Conservation (phyloP, 148 eudicot genomes). For the Amaranthus cruentus region DNA sequence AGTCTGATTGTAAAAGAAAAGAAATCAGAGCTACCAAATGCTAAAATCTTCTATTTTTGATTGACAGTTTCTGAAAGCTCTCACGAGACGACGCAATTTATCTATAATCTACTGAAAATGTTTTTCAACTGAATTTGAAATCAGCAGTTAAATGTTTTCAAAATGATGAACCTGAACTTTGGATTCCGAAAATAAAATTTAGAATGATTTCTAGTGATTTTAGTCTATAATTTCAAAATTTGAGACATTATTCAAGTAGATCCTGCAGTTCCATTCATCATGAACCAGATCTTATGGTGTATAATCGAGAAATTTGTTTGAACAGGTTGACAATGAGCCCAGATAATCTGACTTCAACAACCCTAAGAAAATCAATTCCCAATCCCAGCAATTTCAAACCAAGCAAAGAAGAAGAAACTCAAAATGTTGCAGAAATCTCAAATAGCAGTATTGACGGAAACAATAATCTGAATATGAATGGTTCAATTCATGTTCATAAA, state of each 20-base stretch:
- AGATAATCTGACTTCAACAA: slow-evolving; percentile 22
- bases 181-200: not conserved
- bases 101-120: not conserved
- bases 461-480: not conserved
- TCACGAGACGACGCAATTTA: not conserved
- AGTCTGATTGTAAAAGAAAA: too few relatives aligned
- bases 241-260: not conserved
- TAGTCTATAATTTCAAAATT: too few relatives aligned
- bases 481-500: too few relatives aligned
- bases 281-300: slow-evolving; percentile 14
- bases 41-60: not conserved
- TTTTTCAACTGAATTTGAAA: not conserved
- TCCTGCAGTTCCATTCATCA: not conserved
- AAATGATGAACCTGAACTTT: too few relatives aligned
- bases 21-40: too few relatives aligned
- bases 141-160: not conserved
- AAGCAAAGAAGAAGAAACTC: slow-evolving; percentile 21
- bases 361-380: slow-evolving; percentile 18
- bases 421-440: slow-evolving; percentile 4
- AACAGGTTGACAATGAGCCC: slow-evolving; percentile 27
- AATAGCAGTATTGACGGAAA: not conserved
- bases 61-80: not conserved
- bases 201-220: too few relatives aligned
- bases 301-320: not conserved
- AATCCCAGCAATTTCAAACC: slow-evolving; percentile 14